Base-by-base conservation (phyloP, 2,329 filamentous ascomycete genomes). In the Fusarium virguliforme region DNA sequence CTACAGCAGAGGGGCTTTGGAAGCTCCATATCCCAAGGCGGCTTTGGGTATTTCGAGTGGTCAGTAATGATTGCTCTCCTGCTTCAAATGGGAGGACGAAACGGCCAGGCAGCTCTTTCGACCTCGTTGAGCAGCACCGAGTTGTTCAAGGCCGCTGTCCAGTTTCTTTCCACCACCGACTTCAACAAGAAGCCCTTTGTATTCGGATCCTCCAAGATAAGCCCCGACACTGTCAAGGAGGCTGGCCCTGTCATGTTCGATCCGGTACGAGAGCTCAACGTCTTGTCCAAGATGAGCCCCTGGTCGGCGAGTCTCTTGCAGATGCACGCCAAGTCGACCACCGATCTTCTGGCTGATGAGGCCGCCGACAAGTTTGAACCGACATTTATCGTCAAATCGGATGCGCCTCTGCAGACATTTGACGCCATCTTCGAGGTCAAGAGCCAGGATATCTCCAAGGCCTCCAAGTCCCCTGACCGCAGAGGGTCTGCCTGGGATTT, bases 11-110 rank as follows among this genome's bases (percentile, higher is more conserved):
- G 95, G 61, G 94, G 94, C 0, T 93, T 98, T 72, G 87, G 87
- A 15, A 88, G 92, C 48, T 84, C 87, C 24, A 81, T 94, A n/a
- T 86, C 89, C 3, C 84, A 86, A 46, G 95, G 96, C 48, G 96
- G 96, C 0, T 98, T 99, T 79, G 96, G 96, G 4, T 90, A 94
- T 72, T 97, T 97, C 71, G 96, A 99, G 79, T 98, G 94, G 94
- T 88, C 92, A 1, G 83, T 89, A n/a, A 83, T 96, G 54, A 88
- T 95, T 78, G 93, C 95, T 34, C 84, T 97, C 13, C 84, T 98
- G 3, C 85, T 98, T 43, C 90, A 94, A 79, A 89, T 89, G n/a
- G 93, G 93, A 28, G 92, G 91, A 7, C 87, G 89, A 7, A 91
- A 91, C 65, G 92, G 92, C 2, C 88, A 90, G 70, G 87, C 92